These are phyloP conservation scores for Hyphopichia fennica DNA, from an alignment of 1,139 yeast species.

Conservation along the genomic window DNA sequence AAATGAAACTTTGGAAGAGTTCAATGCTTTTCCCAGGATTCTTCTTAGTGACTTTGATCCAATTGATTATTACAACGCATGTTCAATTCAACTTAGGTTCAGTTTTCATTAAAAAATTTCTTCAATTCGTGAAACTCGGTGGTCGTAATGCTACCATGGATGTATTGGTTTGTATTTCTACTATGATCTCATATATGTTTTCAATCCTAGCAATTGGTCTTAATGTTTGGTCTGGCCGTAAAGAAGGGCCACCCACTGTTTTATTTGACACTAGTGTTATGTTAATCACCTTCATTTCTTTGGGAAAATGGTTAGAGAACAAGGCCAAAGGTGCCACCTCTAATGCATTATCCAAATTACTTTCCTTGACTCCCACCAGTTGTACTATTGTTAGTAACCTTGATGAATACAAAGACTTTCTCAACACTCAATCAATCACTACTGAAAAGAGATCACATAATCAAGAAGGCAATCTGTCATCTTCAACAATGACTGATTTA, in stretches of 20 bases:
- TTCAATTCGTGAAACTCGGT: constrained; percentile 62
- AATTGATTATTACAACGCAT: constrained; percentile 60
- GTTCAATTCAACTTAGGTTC: constrained; percentile 69
- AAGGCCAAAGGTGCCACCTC: constrained; percentile 94
- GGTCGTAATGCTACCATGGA: constrained; percentile 87
- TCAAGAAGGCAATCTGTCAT: neutral
- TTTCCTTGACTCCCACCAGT: constrained; percentile 76
- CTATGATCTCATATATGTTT: constrained; percentile 74
- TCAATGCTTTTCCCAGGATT: constrained; percentile 49
- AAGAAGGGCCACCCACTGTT: constrained; percentile 59
- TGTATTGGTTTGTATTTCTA: constrained; percentile 80
- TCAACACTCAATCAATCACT: constrained; percentile 11
- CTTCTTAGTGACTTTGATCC: constrained; percentile 60
- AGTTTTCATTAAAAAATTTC: constrained; percentile 64
- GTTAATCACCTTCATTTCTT: constrained; percentile 77
- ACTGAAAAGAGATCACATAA: constrained; percentile 3
- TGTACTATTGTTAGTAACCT: constrained; percentile 62
- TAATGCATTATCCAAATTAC: constrained; percentile 75
- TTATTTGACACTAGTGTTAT: constrained; percentile 86
- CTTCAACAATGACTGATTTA: constrained; percentile 12
- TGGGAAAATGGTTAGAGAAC: constrained; percentile 90
- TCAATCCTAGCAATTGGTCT: constrained; percentile 61
- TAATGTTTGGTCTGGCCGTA: constrained; percentile 39
- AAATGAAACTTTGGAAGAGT: constrained; percentile 30
- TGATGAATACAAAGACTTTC: constrained; percentile 22